Evolutionary conservation across 805 yeast species (phyloP), one percentile per base, ranked within the genome.

Genomic region (Saturnispora quitensis): DNA sequence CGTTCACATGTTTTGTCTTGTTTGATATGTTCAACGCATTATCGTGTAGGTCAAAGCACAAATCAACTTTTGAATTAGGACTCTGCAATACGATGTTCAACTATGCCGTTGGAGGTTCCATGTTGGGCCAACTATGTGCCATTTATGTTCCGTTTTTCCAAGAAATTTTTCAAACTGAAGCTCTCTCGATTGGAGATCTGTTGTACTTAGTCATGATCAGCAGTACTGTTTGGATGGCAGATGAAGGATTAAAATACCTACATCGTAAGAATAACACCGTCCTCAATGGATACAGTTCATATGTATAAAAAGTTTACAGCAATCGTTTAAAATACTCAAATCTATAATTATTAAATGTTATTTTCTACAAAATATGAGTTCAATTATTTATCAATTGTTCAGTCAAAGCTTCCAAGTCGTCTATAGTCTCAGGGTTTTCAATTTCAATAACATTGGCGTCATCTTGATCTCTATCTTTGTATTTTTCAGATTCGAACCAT

Each of bases 21-120:
- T 93, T 83, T 63, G 99, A 93, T 68, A 86, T 93, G 95, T 93
- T 93, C 73, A 93, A 90, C 68, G 99, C 99, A 0, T 73, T 93
- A 58, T 74, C 96, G 15, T 91, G 97, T 68, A 87, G 98, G 62
- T 95, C 95, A 56, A 77, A 84, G 53, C 76, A 88, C 44, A 90
- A 88, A 64, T 86, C 96, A 2, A 78, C 86, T 17, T 86, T 89
- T 61, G 85, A 86, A 62, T 61, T 91, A 45, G 99, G 99, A 0
- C 59, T 88, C 56, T 74, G 77, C 7, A 93, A 93, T 70, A 78
- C 75, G 54, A 91, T 93, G 96, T 93, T 93, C 73, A 93, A 93
- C 63, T 72, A 84, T 57, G 97, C 99, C 0, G 97, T 93, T 18
- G 80, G 86, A 13, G 86, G 93, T 1, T 89, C 97, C 1, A 66